These are phyloP conservation scores for Aspergillus sp. DNA, from an alignment of 2,329 filamentous ascomycete species.

Conservation along the genomic window DNA sequence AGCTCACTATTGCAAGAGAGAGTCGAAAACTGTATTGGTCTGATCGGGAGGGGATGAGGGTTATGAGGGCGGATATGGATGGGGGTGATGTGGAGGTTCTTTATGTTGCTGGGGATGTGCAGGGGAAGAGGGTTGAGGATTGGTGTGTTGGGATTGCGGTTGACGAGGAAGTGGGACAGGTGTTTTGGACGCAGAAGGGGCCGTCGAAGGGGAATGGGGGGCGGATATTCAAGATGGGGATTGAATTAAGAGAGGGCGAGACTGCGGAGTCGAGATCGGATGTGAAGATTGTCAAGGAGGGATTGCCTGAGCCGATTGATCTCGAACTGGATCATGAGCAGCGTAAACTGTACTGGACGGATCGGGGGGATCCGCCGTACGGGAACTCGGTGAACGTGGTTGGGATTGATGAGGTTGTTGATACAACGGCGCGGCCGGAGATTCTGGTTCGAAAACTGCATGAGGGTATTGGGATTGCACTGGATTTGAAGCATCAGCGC, in stretches of 20 bases:
- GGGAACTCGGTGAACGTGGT: background rate
- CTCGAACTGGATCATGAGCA: background rate
- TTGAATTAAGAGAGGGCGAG: background rate
- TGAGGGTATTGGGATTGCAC: background rate
- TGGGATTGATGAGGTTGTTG: background rate
- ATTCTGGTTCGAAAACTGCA: background rate
- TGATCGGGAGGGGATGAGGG: background rate
- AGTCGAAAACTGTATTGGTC: background rate
- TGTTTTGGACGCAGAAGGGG: background rate
- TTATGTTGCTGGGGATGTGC: background rate
- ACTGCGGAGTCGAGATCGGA: background rate
- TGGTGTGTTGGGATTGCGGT: background rate
- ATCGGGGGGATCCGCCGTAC: background rate
- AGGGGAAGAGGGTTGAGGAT: background rate
- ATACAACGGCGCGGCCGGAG: background rate
- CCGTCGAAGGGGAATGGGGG: background rate
- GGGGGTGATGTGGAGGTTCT: background rate
- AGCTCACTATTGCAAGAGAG: background rate
- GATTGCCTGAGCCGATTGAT: background rate
- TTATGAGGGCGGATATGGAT: background rate
- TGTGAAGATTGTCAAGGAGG: background rate
- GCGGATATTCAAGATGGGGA: background rate
- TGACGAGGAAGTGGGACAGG: background rate
- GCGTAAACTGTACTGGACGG: background rate
- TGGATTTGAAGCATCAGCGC: background rate